These are phyloP conservation scores for Hypericum androsaemum DNA, from an alignment of 345 rosid genomes.

Conservation along the genomic window DNA sequence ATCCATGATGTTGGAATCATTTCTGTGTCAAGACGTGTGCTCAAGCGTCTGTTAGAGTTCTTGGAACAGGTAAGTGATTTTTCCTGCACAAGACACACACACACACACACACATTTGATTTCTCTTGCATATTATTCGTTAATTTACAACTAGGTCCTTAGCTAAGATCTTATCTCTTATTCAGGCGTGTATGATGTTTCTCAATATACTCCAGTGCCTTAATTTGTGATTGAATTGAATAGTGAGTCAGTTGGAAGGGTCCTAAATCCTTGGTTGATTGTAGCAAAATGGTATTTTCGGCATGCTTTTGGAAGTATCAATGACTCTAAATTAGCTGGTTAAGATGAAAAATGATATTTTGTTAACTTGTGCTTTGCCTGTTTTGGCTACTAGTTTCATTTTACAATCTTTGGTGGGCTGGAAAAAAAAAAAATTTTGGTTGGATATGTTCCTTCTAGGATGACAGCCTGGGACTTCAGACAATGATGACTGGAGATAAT, in stretches of 20 bases:
- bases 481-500: conserved; percentile 57
- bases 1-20: conserved; percentile 72
- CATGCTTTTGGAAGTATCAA: too few relatives aligned
- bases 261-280: too few relatives aligned
- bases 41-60: conserved; percentile 65
- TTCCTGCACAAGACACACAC: not conserved
- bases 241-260: too few relatives aligned
- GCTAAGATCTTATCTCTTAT: not conserved
- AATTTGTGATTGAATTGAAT: not conserved
- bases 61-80: conserved; percentile 61
- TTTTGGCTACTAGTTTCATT: not conserved
- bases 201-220: not conserved
- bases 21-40: conserved; percentile 61
- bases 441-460: conserved; percentile 39
- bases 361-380: not conserved
- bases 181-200: not conserved
- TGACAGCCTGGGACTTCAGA: conserved; percentile 51
- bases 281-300: too few relatives aligned
- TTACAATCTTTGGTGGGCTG: not conserved
- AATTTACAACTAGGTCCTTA: too few relatives aligned
- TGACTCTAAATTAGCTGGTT: too few relatives aligned
- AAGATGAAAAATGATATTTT: too few relatives aligned
- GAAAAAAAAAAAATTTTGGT: not conserved
- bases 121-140: not conserved
- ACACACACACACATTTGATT: not conserved